phyloP scores from a whole-genome alignment of 768 basidiomycete genomes.

The Saitozyma sp. region DNA sequence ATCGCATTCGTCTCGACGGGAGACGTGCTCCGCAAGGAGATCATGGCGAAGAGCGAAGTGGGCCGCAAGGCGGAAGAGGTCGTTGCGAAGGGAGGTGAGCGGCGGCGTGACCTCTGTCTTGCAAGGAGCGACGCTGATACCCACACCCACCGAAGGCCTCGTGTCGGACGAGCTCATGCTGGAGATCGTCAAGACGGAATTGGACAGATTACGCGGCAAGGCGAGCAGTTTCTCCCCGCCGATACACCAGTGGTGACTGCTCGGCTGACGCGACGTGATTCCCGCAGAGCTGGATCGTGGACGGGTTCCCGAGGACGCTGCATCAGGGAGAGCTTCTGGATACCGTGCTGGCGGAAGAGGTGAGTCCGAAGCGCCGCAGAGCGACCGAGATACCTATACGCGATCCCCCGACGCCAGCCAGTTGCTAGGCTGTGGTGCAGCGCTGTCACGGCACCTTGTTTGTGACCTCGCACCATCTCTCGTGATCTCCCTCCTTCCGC shows the following conservation, averaged over 20 bases:
- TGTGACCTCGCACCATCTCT: no score
- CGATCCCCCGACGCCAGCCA: no score
- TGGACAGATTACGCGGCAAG: constrained; percentile 49
- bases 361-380: constrained; percentile 1
- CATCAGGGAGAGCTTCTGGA: constrained; percentile 52
- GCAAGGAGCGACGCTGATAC: constrained; percentile 3
- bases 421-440: no score
- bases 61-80: constrained; percentile 49
- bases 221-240: constrained; percentile 11
- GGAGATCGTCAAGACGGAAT: constrained; percentile 47
- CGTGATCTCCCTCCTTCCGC: no score
- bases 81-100: constrained; percentile 51
- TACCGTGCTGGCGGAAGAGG: constrained; percentile 42
- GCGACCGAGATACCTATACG: not conserved
- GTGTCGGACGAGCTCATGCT: constrained; percentile 53
- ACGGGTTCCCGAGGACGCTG: constrained; percentile 53
- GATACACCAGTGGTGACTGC: no score
- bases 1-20: constrained; percentile 53
- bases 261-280: not conserved
- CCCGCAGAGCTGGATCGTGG: constrained; percentile 53
- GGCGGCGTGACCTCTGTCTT: not conserved
- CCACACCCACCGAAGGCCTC: constrained; percentile 25
- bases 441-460: no score
- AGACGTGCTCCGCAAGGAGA: constrained; percentile 53
- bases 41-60: constrained; percentile 43